These are phyloP conservation scores for Prunella vulgaris DNA, from an alignment of 257 asterid genomes.

Conservation along the genomic window DNA sequence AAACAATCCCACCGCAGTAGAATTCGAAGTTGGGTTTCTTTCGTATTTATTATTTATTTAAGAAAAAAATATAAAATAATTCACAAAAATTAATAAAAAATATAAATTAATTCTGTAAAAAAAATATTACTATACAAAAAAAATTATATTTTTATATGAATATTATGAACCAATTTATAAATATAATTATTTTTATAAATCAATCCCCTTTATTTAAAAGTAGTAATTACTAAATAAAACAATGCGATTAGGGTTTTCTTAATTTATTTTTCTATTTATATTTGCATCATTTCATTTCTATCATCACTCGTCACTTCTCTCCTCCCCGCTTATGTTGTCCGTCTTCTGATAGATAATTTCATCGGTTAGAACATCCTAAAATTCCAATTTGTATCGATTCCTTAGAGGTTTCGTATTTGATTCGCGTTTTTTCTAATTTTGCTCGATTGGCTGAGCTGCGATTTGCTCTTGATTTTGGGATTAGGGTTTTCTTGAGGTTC, in stretches of 20 bases:
- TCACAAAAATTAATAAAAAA: too few species aligned
- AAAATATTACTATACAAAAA: too few species aligned
- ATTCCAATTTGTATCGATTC: constrained; percentile 1
- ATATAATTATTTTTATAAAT: too few species aligned
- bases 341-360: constrained; percentile 1
- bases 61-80: too few species aligned
- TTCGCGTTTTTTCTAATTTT: constrained; percentile 21
- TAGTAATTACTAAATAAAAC: constrained; percentile 6
- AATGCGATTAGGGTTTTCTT: constrained; percentile 32
- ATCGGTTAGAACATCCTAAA: neutral
- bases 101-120: too few species aligned
- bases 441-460: constrained; percentile 31
- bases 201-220: too few species aligned
- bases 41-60: too few species aligned
- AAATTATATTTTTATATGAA: too few species aligned
- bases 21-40: neutral
- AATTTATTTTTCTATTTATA: constrained; percentile 12
- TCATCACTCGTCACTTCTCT: neutral
- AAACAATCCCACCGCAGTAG: constrained; percentile 1
- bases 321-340: neutral
- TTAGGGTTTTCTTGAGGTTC: constrained; percentile 42
- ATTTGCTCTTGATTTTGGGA: constrained; percentile 26
- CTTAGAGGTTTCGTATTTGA: constrained; percentile 1
- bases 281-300: constrained; percentile 11
- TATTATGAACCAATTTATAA: too few species aligned